Conservation (phyloP, 495 filamentous ascomycete species). For the Penicillium lividum region DNA sequence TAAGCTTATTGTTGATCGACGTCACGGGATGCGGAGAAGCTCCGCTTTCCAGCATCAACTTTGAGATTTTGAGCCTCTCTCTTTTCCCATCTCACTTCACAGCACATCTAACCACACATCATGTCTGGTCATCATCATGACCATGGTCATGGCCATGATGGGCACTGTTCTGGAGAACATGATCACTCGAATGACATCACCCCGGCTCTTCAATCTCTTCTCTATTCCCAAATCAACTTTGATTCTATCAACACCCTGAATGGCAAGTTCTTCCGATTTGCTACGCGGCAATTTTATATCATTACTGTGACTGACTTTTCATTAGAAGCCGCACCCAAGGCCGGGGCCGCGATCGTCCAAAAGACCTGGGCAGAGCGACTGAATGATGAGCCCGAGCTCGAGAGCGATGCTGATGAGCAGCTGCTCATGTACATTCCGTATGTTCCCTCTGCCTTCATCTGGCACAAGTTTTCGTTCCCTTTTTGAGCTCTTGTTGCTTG, state of each 20-base stretch:
- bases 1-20: constrained; percentile 10
- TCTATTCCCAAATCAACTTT: constrained; percentile 92
- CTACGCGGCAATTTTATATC: not conserved
- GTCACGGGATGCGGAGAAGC: constrained; percentile 20
- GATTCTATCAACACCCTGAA: constrained; percentile 83
- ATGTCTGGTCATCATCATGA: constrained; percentile 46
- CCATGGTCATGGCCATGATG: constrained; percentile 42
- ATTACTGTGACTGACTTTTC: constrained; percentile 3
- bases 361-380: constrained; percentile 89
- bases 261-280: constrained; percentile 36
- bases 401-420: constrained; percentile 89
- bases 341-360: constrained; percentile 74
- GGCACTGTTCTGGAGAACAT: constrained; percentile 55
- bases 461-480: not conserved
- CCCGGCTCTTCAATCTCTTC: constrained; percentile 80
- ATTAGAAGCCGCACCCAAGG: constrained; percentile 58
- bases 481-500: not conserved
- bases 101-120: constrained; percentile 1
- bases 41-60: constrained; percentile 1
- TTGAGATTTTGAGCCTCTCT: not conserved
- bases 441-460: constrained; percentile 30
- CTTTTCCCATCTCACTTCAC: not conserved
- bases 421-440: constrained; percentile 91
- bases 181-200: constrained; percentile 90
- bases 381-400: constrained; percentile 67